These are phyloP conservation scores for Chaetomiaceae sp. DNA, from an alignment of 2,329 filamentous ascomycete genomes.

Conservation along the genomic window DNA sequence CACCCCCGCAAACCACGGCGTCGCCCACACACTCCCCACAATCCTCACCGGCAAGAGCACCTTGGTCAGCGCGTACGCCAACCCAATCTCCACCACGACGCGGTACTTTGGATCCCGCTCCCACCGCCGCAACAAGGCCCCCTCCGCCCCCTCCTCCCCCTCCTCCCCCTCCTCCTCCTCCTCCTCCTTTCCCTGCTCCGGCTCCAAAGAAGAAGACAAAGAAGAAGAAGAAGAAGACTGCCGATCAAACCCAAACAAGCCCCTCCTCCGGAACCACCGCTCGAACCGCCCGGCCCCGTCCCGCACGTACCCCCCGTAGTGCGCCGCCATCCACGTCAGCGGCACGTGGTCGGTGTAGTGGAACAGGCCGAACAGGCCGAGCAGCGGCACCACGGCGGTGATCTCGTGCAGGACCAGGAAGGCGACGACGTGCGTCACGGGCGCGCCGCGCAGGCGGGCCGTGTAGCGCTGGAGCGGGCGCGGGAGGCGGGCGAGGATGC, in stretches of 20 bases:
- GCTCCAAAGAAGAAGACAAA: slow-evolving; percentile 8
- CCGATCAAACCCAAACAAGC: slow-evolving; percentile 76
- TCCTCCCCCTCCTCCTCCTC: slow-evolving; percentile 30
- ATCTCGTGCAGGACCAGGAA: slow-evolving; percentile 91
- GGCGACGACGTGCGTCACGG: slow-evolving; percentile 74
- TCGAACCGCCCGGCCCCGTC: slow-evolving; percentile 71
- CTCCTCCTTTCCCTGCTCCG: slow-evolving; percentile 20
- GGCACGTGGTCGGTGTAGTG: slow-evolving; percentile 77
- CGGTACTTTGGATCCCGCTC: slow-evolving; percentile 46
- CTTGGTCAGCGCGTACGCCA: slow-evolving; percentile 90
- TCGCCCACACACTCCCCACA: slow-evolving; percentile 75
- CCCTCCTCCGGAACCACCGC: slow-evolving; percentile 70
- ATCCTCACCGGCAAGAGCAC: slow-evolving; percentile 74
- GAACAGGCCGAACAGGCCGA: slow-evolving; percentile 71
- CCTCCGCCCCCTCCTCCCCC: slow-evolving; percentile 1
- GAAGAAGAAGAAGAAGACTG: slow-evolving; percentile 14
- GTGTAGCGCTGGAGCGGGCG: slow-evolving; percentile 65
- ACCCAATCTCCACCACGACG: slow-evolving; percentile 67
- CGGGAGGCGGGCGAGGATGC: slow-evolving; percentile 55
- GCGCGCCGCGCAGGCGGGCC: slow-evolving; percentile 65
- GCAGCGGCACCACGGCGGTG: slow-evolving; percentile 76
- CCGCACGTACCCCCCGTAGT: slow-evolving; percentile 49
- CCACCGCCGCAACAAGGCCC: slow-evolving; percentile 35
- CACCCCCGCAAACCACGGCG: slow-evolving; percentile 82
- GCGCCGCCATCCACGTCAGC: slow-evolving; percentile 44